A percentile compares a stretch with the other conserved stretches of the same genome.
Conservation (phyloP, 2,329 filamentous ascomycete genomes). For the Botrytis hyacinthi region DNA sequence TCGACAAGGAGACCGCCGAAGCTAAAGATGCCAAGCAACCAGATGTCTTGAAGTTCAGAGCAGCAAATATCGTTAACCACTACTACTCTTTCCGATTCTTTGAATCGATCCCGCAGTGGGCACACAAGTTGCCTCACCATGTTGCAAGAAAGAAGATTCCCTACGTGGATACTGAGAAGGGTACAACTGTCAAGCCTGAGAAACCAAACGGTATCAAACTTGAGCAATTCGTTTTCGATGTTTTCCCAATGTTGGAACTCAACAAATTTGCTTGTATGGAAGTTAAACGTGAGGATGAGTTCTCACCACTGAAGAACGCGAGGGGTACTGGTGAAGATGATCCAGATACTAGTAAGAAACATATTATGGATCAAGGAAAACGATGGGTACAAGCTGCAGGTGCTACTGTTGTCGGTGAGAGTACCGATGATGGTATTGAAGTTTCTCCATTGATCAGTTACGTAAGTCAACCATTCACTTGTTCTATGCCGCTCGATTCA, state of each 20-base stretch:
- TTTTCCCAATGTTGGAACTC: slow-evolving; percentile 85
- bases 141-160: slow-evolving; percentile 99
- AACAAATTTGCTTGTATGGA: slow-evolving; percentile 94
- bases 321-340: slow-evolving; percentile 86
- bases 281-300: slow-evolving; percentile 95
- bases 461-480: slow-evolving; percentile 56
- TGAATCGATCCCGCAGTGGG: slow-evolving; percentile 84
- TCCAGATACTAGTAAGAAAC: slow-evolving; percentile 84
- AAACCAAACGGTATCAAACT: slow-evolving; percentile 98
- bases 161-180: slow-evolving; percentile 70
- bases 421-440: slow-evolving; percentile 69
- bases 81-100: slow-evolving; percentile 97
- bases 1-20: slow-evolving; percentile 83
- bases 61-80: slow-evolving; percentile 99
- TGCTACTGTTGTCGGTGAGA: slow-evolving; percentile 67
- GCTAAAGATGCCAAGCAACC: slow-evolving; percentile 79
- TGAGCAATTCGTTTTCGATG: slow-evolving; percentile 98
- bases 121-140: slow-evolving; percentile 85
- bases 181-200: slow-evolving; percentile 81
- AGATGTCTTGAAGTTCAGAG: slow-evolving; percentile 87
- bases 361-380: slow-evolving; percentile 87
- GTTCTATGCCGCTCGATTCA: background rate
- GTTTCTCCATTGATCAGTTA: slow-evolving; percentile 94
- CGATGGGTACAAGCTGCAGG: slow-evolving; percentile 82
- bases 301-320: slow-evolving; percentile 93